Conservation (phyloP, 495 filamentous ascomycete genomes). For the Trichoderma reesei region DNA sequence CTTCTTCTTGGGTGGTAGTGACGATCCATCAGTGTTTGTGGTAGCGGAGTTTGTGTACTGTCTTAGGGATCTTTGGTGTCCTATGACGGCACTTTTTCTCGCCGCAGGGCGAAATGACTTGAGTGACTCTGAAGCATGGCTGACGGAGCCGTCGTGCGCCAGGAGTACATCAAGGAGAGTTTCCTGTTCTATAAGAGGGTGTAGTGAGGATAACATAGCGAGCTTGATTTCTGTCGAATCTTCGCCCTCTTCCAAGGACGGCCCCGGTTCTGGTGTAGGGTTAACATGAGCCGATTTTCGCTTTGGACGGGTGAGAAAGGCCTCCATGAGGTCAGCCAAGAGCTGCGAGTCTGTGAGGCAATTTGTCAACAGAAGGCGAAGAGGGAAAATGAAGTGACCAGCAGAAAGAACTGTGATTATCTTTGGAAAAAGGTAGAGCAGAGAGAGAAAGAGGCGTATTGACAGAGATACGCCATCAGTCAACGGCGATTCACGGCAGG, state of each 20-base stretch:
- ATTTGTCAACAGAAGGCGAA: neutral
- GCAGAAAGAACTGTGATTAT: too few relatives aligned
- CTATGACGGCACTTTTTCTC: constrained; percentile 27
- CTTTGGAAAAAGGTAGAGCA: too few relatives aligned
- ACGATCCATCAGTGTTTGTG: constrained; percentile 15
- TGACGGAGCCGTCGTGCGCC: constrained; percentile 65
- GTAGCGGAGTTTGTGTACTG: constrained; percentile 31
- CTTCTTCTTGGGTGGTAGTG: constrained; percentile 33
- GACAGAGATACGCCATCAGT: neutral
- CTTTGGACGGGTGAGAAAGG: constrained; percentile 35
- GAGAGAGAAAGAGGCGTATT: neutral
- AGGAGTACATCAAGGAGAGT: constrained; percentile 69
- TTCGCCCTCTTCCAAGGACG: constrained; percentile 26
- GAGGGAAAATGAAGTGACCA: too few relatives aligned
- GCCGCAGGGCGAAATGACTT: constrained; percentile 18
- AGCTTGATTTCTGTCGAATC: constrained; percentile 86
- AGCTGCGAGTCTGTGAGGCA: constrained; percentile 7
- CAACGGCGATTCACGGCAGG: neutral
- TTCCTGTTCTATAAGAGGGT: constrained; percentile 51
- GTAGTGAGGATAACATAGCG: constrained; percentile 69
- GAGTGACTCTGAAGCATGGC: constrained; percentile 48
- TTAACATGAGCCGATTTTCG: constrained; percentile 25
- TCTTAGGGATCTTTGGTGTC: constrained; percentile 50
- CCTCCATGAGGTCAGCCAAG: constrained; percentile 27
- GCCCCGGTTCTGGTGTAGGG: neutral